phyloP scores from a whole-genome alignment of 306 rosid species.

The Ormosia emarginata region DNA sequence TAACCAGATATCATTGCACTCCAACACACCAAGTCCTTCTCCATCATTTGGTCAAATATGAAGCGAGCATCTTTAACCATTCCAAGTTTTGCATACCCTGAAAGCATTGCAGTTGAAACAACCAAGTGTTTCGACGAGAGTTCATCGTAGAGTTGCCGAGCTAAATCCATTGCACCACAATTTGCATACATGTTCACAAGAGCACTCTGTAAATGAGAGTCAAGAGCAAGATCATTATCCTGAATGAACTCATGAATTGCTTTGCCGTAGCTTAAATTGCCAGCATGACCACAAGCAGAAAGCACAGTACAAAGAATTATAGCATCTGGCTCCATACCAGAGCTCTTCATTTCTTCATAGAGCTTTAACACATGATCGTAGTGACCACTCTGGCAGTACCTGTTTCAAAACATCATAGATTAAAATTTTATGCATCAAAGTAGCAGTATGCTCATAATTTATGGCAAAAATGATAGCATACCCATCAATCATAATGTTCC shows the following conservation, averaged over 20 bases:
- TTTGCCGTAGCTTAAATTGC: slow-evolving; percentile 38
- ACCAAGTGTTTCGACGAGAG: slow-evolving; percentile 46
- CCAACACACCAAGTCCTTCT: slow-evolving; percentile 78
- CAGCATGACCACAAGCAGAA: slow-evolving; percentile 60
- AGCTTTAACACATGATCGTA: slow-evolving; percentile 55
- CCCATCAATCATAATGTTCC: slow-evolving; percentile 88
- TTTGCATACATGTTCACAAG: slow-evolving; percentile 67
- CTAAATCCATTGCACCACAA: slow-evolving; percentile 71
- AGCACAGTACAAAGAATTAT: slow-evolving; percentile 60
- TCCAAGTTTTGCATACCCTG: slow-evolving; percentile 64
- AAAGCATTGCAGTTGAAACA: slow-evolving; percentile 75
- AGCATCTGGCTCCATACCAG: slow-evolving; percentile 52
- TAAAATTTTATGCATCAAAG: not conserved
- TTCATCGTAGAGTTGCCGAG: slow-evolving; percentile 48
- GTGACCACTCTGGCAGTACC: slow-evolving; percentile 64
- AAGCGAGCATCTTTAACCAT: slow-evolving; percentile 50
- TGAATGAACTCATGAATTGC: slow-evolving; percentile 30
- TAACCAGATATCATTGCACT: slow-evolving; percentile 82
- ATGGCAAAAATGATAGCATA: slow-evolving; percentile 14
- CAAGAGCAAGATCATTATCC: slow-evolving; percentile 12
- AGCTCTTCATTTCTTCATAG: slow-evolving; percentile 68
- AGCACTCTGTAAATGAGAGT: slow-evolving; percentile 53
- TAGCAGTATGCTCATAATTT: not conserved
- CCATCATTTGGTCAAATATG: slow-evolving; percentile 60
- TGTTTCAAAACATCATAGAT: slow-evolving; percentile 26